Conservation (phyloP, 2,329 filamentous ascomycete genomes). For the Diaporthe sp. region DNA sequence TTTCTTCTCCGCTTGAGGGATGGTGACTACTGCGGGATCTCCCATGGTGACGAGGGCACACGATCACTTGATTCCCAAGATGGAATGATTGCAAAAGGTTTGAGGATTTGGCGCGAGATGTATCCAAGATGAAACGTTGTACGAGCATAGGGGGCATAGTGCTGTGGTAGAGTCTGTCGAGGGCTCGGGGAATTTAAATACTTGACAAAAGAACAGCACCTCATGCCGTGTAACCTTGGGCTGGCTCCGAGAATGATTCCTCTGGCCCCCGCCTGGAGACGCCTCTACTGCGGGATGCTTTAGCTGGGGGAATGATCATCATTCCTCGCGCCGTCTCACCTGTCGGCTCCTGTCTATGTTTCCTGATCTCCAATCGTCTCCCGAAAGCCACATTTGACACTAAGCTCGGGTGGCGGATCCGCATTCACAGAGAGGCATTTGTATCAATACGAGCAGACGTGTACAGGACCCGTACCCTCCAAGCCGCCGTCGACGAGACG, state of each 20-base stretch:
- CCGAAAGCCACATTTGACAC: not conserved
- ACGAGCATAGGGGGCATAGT: too few relatives aligned
- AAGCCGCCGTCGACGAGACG: not conserved
- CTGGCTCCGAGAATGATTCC: not conserved
- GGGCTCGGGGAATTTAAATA: not conserved
- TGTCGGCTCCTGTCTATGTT: not conserved
- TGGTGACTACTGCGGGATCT: constrained; percentile 25
- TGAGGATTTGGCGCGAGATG: not conserved
- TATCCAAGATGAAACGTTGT: not conserved
- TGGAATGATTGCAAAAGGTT: not conserved
- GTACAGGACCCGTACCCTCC: not conserved
- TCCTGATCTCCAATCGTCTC: not conserved
- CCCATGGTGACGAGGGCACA: constrained; percentile 37
- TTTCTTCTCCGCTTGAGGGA: constrained; percentile 43
- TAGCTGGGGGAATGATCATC: not conserved
- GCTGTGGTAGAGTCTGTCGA: not conserved
- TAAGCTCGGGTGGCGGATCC: constrained; percentile 16
- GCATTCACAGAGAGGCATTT: not conserved
- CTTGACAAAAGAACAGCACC: not conserved
- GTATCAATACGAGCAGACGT: not conserved
- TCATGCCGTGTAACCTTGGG: constrained; percentile 6
- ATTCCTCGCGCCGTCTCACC: not conserved
- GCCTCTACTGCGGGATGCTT: not conserved
- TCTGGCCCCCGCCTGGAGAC: not conserved
- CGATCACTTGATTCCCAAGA: not conserved